Percentiles rank a stretch among this genome's conserved stretches.
Conservation (phyloP, 2,329 filamentous ascomycete species). For the Rutstroemia sp. region DNA sequence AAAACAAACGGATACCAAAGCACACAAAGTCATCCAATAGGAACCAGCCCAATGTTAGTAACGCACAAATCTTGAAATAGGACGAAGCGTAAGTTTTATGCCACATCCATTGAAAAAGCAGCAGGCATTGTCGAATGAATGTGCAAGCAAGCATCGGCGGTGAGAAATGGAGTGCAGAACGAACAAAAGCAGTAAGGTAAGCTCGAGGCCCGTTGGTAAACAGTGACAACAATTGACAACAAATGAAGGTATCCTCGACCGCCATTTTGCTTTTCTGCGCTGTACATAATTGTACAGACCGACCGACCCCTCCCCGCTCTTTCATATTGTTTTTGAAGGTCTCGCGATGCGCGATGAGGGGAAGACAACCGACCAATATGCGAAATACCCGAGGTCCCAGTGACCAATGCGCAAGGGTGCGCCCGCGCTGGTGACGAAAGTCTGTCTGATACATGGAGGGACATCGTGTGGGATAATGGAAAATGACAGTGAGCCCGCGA, state of each 20-base stretch:
- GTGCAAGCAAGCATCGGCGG: neutral
- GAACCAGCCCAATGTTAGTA: slow-evolving; percentile 3
- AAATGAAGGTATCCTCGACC: slow-evolving; percentile 16
- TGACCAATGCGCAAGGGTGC: neutral
- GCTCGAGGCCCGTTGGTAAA: neutral
- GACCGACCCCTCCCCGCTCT: slow-evolving; percentile 12
- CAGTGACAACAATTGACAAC: neutral
- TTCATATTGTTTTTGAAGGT: slow-evolving; percentile 14
- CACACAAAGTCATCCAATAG: neutral
- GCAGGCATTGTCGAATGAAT: slow-evolving; percentile 2
- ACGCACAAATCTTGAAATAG: neutral
- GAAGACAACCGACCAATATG: neutral
- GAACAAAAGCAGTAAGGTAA: neutral
- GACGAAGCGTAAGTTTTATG: neutral
- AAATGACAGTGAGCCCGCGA: too few species aligned
- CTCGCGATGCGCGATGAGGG: neutral
- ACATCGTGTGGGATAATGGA: too few species aligned
- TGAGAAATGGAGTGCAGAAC: neutral
- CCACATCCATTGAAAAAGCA: slow-evolving; percentile 1
- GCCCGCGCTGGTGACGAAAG: too few species aligned
- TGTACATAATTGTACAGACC: neutral
- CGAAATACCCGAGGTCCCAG: neutral
- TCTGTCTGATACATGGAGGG: too few species aligned
- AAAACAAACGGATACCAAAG: neutral
- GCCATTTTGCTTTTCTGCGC: slow-evolving; percentile 19